Conservation (phyloP, 352 stramenopile genomes). For the Pythium aquatile region DNA sequence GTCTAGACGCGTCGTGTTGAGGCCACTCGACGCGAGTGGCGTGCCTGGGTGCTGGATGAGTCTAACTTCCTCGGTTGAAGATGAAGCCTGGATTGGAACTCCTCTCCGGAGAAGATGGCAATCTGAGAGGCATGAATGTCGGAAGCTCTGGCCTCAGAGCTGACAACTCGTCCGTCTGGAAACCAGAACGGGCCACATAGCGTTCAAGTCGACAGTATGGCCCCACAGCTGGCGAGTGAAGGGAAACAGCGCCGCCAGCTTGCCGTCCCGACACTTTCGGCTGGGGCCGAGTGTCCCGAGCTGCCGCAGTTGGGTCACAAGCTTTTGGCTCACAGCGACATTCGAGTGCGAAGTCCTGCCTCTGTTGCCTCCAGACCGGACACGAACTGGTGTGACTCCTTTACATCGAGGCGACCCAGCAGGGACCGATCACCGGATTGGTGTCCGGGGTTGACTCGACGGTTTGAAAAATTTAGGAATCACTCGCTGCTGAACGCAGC, state of each 20-base stretch:
- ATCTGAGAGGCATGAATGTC: not conserved
- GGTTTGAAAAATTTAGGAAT: slow-evolving; percentile 1
- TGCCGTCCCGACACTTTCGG: not conserved
- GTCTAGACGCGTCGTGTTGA: too few species aligned
- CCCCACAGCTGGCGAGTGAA: not conserved
- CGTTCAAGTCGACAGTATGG: not conserved
- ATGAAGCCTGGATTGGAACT: not conserved
- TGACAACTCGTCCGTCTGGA: not conserved
- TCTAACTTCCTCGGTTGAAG: not conserved
- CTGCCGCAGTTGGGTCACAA: not conserved
- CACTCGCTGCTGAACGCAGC: not conserved
- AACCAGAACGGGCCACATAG: not conserved
- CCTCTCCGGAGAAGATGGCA: not conserved
- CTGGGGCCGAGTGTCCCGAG: not conserved
- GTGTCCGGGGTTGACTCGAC: not conserved
- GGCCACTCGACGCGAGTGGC: not conserved
- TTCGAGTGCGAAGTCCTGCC: not conserved
- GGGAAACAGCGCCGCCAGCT: not conserved
- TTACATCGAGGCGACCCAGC: not conserved
- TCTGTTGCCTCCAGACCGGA: not conserved
- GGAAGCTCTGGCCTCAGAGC: not conserved
- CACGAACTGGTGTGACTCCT: not conserved
- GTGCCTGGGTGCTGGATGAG: not conserved
- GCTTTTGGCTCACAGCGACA: not conserved
- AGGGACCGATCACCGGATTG: not conserved